phyloP scores from a whole-genome alignment of 257 asterid genomes.

The Plantago major region DNA sequence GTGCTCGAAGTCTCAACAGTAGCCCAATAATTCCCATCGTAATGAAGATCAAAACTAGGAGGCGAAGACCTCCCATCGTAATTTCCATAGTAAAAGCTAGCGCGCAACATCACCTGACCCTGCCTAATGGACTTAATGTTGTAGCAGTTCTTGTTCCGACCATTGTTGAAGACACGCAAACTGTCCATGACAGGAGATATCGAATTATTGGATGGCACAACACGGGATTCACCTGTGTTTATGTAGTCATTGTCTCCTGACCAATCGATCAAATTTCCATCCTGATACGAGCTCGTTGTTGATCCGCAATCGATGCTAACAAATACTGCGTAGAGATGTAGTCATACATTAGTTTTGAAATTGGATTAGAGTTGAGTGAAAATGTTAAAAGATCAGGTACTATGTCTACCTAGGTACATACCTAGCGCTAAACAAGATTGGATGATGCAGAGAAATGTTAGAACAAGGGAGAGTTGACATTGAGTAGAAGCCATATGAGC shows the following conservation, averaged over 20 bases:
- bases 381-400: no score
- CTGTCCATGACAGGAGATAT: slow-evolving; percentile 36
- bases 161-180: slow-evolving; percentile 40
- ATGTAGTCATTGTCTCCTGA: slow-evolving; percentile 28
- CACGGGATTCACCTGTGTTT: slow-evolving; percentile 21
- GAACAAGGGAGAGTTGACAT: no score
- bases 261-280: slow-evolving; percentile 22
- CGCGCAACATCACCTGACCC: slow-evolving; percentile 48
- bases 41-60: slow-evolving; percentile 50
- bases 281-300: slow-evolving; percentile 12
- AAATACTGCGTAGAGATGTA: slow-evolving; percentile 17
- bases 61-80: slow-evolving; percentile 52
- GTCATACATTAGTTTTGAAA: no score
- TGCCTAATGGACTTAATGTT: slow-evolving; percentile 10
- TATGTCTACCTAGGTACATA: no score
- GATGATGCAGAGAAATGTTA: no score
- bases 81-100: slow-evolving; percentile 61
- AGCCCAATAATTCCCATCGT: slow-evolving; percentile 55
- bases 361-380: no score
- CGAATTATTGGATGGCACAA: slow-evolving; percentile 14
- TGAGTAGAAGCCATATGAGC: no score
- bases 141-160: slow-evolving; percentile 45
- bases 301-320: slow-evolving; percentile 39
- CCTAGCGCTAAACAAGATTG: no score
- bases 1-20: slow-evolving; percentile 25